These are phyloP conservation scores for Ottelia alismoides DNA, from an alignment of 106 monocot genomes.

Conservation along the genomic window DNA sequence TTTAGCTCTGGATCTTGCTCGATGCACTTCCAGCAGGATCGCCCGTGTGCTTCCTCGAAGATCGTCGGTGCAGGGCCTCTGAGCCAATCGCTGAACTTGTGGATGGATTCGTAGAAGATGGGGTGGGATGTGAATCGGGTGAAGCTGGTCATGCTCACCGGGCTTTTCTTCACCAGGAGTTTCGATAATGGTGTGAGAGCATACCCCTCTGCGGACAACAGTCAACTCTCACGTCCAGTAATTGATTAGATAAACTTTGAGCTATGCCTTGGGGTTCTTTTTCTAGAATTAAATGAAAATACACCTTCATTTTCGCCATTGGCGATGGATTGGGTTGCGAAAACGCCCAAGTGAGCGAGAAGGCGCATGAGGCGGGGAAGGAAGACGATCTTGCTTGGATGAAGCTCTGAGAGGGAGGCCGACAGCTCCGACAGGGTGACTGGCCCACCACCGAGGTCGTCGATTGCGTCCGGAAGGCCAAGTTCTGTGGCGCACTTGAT, in stretches of 20 bases:
- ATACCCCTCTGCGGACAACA: not conserved
- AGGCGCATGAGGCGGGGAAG: constrained; percentile 4
- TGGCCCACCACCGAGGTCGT: not conserved
- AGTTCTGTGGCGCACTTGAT: not conserved
- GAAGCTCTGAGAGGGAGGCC: not conserved
- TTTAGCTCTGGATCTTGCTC: not conserved
- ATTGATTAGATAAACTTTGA: too few relatives aligned
- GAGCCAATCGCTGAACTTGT: not conserved
- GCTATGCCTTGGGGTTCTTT: too few relatives aligned
- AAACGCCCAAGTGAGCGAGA: not conserved
- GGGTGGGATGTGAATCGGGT: not conserved
- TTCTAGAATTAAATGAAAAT: too few relatives aligned
- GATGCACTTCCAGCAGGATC: not conserved
- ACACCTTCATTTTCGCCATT: not conserved
- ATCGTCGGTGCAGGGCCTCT: not conserved
- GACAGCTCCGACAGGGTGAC: not conserved
- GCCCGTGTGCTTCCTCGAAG: not conserved
- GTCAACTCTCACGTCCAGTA: too few relatives aligned
- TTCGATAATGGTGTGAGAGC: not conserved
- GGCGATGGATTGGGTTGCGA: not conserved
- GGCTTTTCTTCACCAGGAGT: too few relatives aligned
- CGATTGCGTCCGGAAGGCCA: not conserved
- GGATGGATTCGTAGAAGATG: not conserved
- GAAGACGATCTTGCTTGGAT: not conserved
- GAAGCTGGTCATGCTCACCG: too few relatives aligned